Evolutionary conservation across 176 grass and related monocot species (phyloP).

Genomic region (Leersia perrieri): DNA sequence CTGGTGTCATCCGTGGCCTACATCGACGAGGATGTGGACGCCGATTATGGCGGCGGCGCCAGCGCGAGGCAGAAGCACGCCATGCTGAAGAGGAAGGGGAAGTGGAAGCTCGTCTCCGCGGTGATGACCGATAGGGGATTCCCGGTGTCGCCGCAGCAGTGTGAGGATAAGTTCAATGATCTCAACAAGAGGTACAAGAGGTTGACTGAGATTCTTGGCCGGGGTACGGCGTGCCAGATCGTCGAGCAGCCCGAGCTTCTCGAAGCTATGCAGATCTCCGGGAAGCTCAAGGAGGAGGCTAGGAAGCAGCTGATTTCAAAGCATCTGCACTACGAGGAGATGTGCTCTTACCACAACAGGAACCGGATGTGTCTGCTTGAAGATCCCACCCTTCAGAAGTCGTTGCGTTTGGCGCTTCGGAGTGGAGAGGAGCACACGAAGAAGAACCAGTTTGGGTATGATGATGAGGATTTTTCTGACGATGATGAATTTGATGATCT

Average conservation of each 20-base stretch:
- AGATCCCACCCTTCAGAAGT: slow-evolving; percentile 53
- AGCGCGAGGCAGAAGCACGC: slow-evolving; percentile 40
- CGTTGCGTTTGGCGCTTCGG: slow-evolving; percentile 43
- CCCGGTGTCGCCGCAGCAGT: slow-evolving; percentile 64
- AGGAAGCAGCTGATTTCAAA: slow-evolving; percentile 64
- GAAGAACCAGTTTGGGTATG: slow-evolving; percentile 35
- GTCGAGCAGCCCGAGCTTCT: slow-evolving; percentile 66
- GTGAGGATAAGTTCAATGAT: slow-evolving; percentile 89
- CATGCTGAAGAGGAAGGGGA: slow-evolving; percentile 68
- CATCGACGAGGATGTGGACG: slow-evolving; percentile 51
- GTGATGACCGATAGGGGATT: slow-evolving; percentile 48
- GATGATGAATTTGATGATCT: slow-evolving; percentile 34
- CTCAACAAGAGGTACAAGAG: slow-evolving; percentile 90
- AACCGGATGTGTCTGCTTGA: slow-evolving; percentile 56
- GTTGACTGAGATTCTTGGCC: slow-evolving; percentile 69
- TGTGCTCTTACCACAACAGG: slow-evolving; percentile 82
- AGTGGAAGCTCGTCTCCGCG: slow-evolving; percentile 63
- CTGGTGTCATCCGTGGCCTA: slow-evolving; percentile 64
- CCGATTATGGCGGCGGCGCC: background rate
- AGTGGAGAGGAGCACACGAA: slow-evolving; percentile 38
- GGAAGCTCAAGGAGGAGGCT: slow-evolving; percentile 62
- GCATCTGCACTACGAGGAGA: slow-evolving; percentile 80
- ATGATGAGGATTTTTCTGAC: slow-evolving; percentile 50
- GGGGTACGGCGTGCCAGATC: slow-evolving; percentile 55
- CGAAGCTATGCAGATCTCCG: slow-evolving; percentile 40